Conservation (phyloP, 257 asterid genomes). For the Jasminum sambac region DNA sequence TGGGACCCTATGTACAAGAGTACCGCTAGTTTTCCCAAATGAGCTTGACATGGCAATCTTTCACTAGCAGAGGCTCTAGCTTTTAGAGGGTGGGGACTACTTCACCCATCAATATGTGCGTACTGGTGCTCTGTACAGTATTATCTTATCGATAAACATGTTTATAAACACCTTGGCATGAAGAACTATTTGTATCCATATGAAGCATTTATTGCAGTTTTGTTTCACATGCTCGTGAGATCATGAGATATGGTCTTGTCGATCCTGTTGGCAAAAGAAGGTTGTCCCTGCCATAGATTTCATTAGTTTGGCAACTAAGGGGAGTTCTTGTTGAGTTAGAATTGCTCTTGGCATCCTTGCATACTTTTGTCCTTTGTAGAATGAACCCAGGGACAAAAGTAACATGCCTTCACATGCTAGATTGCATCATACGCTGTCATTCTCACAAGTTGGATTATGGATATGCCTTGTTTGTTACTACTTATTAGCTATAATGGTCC, state of each 20-base stretch:
- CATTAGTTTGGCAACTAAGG: neutral
- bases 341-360: neutral
- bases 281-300: neutral
- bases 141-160: too few relatives aligned
- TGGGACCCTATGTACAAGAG: too few relatives aligned
- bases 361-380: neutral
- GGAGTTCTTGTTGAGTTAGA: neutral
- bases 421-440: constrained; percentile 11
- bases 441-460: constrained; percentile 14
- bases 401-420: constrained; percentile 42
- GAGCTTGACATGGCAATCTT: too few relatives aligned
- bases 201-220: constrained; percentile 1
- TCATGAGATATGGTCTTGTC: neutral
- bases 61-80: too few relatives aligned
- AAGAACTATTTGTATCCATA: neutral
- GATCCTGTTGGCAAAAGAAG: neutral
- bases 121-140: too few relatives aligned
- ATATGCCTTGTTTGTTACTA: constrained; percentile 15
- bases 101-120: too few relatives aligned
- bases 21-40: too few relatives aligned
- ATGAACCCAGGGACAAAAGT: constrained; percentile 23
- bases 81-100: too few relatives aligned
- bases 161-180: neutral
- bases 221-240: neutral
- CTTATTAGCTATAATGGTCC: constrained; percentile 20